Conservation (phyloP, 1,139 yeast species). For the Meyerozyma sp. region DNA sequence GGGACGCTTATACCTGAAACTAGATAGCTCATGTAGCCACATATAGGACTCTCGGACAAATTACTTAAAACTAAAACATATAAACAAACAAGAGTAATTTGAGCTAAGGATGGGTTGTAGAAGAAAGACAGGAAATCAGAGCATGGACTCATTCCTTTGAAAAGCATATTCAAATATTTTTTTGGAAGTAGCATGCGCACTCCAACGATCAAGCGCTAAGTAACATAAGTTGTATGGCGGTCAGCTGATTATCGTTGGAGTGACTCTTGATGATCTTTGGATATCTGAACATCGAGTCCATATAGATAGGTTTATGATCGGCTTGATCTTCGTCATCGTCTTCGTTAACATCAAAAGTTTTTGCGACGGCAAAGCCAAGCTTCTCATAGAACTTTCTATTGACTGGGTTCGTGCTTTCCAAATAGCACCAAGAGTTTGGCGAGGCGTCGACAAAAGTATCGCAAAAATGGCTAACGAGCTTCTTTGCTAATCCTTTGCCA, state of each 20-base stretch:
- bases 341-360: constrained; percentile 40
- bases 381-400: constrained; percentile 45
- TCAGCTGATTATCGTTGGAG: background rate
- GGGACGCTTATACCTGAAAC: too few species aligned
- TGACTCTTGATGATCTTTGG: constrained; percentile 2
- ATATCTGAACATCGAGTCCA: constrained; percentile 1
- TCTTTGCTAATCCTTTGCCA: constrained; percentile 36
- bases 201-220: constrained; percentile 1
- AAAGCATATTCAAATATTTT: background rate
- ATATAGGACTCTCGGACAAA: background rate
- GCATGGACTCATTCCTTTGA: background rate
- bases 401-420: constrained; percentile 48
- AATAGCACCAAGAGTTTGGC: constrained; percentile 12
- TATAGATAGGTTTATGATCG: background rate
- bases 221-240: background rate
- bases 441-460: constrained; percentile 13
- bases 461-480: constrained; percentile 26
- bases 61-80: background rate
- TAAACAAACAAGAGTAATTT: background rate
- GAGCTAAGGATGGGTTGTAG: background rate
- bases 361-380: constrained; percentile 42
- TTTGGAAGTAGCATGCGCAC: constrained; percentile 1
- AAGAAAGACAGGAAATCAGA: background rate
- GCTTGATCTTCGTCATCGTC: constrained; percentile 1
- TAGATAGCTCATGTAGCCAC: too few species aligned